Percentiles rank a stretch among this genome's conserved stretches.
Conservation (phyloP, 208 protist genomes). For the Wallacemonas sp. region DNA sequence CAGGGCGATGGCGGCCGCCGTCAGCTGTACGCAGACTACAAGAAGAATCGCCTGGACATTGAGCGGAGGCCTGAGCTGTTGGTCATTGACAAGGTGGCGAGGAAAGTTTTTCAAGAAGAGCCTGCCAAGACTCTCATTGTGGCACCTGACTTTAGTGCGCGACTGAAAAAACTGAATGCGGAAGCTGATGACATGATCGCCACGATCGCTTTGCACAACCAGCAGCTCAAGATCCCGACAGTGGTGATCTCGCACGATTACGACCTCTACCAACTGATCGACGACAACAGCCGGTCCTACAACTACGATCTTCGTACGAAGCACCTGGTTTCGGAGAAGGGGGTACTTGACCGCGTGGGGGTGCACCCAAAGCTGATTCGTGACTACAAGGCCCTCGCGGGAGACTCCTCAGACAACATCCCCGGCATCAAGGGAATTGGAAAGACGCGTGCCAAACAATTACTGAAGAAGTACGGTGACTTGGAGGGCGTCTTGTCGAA, state of each 20-base stretch:
- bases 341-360: slow-evolving; percentile 74
- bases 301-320: slow-evolving; percentile 89
- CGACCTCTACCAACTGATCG: slow-evolving; percentile 88
- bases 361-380: slow-evolving; percentile 82
- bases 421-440: slow-evolving; percentile 86
- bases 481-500: slow-evolving; percentile 76
- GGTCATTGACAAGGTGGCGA: slow-evolving; percentile 79
- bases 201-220: slow-evolving; percentile 68
- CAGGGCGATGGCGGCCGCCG: slow-evolving; percentile 87
- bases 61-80: slow-evolving; percentile 47
- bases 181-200: slow-evolving; percentile 92
- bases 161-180: slow-evolving; percentile 69
- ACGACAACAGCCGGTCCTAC: slow-evolving; percentile 68
- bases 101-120: slow-evolving; percentile 77
- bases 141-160: slow-evolving; percentile 68
- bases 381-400: slow-evolving; percentile 88
- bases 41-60: slow-evolving; percentile 52
- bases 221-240: slow-evolving; percentile 71
- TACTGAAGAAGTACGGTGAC: slow-evolving; percentile 88
- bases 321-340: slow-evolving; percentile 80
- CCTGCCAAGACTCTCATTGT: slow-evolving; percentile 63
- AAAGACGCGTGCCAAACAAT: slow-evolving; percentile 68
- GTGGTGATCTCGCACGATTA: slow-evolving; percentile 89
- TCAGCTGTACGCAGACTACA: slow-evolving; percentile 77
- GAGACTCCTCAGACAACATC: slow-evolving; percentile 84